Evolutionary conservation across 2,329 filamentous ascomycete genomes (phyloP).

Genomic region (Xylaria sp.): DNA sequence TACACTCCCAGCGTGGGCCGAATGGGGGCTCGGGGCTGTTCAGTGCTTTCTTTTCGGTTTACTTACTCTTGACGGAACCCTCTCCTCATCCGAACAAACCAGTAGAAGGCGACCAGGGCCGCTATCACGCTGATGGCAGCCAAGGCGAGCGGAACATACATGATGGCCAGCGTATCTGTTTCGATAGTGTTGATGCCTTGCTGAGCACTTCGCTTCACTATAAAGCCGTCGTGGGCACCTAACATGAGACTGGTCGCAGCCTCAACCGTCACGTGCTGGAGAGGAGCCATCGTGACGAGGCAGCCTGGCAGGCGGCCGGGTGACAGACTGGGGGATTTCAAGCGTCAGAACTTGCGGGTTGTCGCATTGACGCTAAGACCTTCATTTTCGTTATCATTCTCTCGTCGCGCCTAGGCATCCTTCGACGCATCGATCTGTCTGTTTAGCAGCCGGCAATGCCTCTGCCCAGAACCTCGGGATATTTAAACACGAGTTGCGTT

Average conservation of each 20-base stretch:
- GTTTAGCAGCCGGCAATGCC: slow-evolving; percentile 7
- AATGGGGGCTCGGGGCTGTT: neutral
- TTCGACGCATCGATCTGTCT: slow-evolving; percentile 6
- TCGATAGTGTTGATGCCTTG: slow-evolving; percentile 22
- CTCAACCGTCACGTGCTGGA: slow-evolving; percentile 26
- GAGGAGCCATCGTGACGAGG: slow-evolving; percentile 41
- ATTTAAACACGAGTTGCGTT: slow-evolving; percentile 2
- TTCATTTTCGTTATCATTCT: slow-evolving; percentile 12
- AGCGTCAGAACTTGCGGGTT: slow-evolving; percentile 21
- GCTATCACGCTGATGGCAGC: slow-evolving; percentile 66
- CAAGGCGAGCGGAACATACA: slow-evolving; percentile 56
- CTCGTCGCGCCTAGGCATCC: neutral
- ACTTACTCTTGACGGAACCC: slow-evolving; percentile 78
- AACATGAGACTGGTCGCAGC: slow-evolving; percentile 25
- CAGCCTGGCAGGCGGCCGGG: slow-evolving; percentile 1
- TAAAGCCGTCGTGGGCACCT: slow-evolving; percentile 20
- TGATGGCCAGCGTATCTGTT: slow-evolving; percentile 45
- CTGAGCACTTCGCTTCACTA: slow-evolving; percentile 32
- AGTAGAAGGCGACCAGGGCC: slow-evolving; percentile 70
- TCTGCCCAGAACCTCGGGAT: slow-evolving; percentile 1
- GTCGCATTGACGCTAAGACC: neutral
- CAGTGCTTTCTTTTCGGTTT: slow-evolving; percentile 5
- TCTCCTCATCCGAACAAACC: slow-evolving; percentile 78
- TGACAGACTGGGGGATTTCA: neutral
- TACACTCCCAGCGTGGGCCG: slow-evolving; percentile 22